Evolutionary conservation across 2,329 filamentous ascomycete species (phyloP).

Genomic region (Hymenoscyphus linearis): DNA sequence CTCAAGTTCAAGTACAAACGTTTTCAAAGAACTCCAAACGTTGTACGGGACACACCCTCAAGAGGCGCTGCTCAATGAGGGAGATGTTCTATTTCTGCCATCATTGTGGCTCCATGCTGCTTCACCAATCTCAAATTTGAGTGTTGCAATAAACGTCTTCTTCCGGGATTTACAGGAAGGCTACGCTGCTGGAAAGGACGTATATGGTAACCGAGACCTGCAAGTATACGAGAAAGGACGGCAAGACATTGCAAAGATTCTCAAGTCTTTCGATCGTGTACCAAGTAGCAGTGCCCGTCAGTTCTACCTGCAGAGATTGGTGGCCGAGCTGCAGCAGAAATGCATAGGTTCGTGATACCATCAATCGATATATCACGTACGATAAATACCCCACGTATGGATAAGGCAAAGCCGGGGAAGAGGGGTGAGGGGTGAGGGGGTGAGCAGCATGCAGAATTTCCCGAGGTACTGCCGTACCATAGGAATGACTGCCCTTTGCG

Average conservation of each 20-base stretch:
- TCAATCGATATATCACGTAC: not conserved
- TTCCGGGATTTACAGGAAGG: conserved; percentile 65
- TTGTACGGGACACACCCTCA: conserved; percentile 54
- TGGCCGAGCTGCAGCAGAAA: conserved; percentile 52
- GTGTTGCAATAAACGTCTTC: conserved; percentile 85
- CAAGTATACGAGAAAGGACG: conserved; percentile 79
- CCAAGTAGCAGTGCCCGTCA: conserved; percentile 57
- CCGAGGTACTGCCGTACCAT: not conserved
- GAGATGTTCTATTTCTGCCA: conserved; percentile 76
- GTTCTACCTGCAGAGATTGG: conserved; percentile 72
- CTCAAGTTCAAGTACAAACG: conserved; percentile 73
- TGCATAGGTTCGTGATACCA: not conserved
- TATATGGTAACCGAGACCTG: conserved; percentile 84
- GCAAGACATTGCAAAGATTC: conserved; percentile 63
- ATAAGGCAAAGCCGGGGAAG: not conserved
- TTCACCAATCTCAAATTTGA: conserved; percentile 50
- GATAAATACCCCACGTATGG: not conserved
- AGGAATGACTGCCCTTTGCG: not conserved
- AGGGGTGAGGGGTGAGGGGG: not conserved
- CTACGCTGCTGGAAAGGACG: conserved; percentile 71
- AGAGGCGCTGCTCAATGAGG: conserved; percentile 60
- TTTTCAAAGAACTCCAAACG: conserved; percentile 48
- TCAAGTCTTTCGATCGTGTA: conserved; percentile 56
- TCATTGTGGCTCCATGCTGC: conserved; percentile 81
- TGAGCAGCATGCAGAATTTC: not conserved